Percentiles rank a stretch among this genome's conserved stretches.
These are phyloP conservation scores for Nitzschia sp. DNA, from an alignment of 108 stramenopile genomes.

Conservation along the genomic window DNA sequence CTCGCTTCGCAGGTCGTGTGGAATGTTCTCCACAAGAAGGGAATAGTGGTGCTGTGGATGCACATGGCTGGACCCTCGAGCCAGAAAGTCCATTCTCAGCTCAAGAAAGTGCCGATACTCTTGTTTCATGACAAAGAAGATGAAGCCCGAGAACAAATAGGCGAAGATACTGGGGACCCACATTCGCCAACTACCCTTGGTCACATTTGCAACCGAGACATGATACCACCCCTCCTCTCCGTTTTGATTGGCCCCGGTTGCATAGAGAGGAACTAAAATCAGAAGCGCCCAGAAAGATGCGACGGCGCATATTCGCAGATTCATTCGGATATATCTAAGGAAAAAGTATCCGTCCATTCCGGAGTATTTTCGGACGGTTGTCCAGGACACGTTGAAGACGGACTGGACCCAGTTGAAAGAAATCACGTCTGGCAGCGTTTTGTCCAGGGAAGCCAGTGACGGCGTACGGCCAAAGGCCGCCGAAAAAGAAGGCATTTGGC, in stretches of 20 bases:
- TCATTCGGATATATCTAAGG: conserved; percentile 85
- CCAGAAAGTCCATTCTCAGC: conserved; percentile 83
- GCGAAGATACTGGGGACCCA: conserved; percentile 89
- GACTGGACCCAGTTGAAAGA: conserved; percentile 77
- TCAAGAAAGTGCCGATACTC: conserved; percentile 89
- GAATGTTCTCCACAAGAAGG: conserved; percentile 87
- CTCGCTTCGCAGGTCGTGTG: conserved; percentile 79
- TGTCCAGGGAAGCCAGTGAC: conserved; percentile 9
- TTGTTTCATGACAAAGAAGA: conserved; percentile 78
- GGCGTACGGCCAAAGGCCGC: conserved; percentile 7
- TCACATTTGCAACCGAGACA: conserved; percentile 82
- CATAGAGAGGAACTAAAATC: conserved; percentile 73
- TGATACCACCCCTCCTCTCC: conserved; percentile 80
- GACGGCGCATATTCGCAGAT: conserved; percentile 75
- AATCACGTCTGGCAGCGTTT: conserved; percentile 36
- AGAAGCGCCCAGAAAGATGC: conserved; percentile 77
- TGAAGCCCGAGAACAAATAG: conserved; percentile 78
- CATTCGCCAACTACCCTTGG: conserved; percentile 58
- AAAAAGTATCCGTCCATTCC: conserved; percentile 95
- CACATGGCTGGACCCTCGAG: conserved; percentile 59
- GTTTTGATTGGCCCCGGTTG: conserved; percentile 54
- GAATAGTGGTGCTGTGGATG: conserved; percentile 77
- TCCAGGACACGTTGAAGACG: conserved; percentile 71
- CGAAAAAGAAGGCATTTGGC: background rate
- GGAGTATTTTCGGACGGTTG: conserved; percentile 57